Evolutionary conservation across 495 filamentous ascomycete genomes (phyloP), one percentile per base, ranked within the genome.

Genomic region (Pyrenula aspistea): DNA sequence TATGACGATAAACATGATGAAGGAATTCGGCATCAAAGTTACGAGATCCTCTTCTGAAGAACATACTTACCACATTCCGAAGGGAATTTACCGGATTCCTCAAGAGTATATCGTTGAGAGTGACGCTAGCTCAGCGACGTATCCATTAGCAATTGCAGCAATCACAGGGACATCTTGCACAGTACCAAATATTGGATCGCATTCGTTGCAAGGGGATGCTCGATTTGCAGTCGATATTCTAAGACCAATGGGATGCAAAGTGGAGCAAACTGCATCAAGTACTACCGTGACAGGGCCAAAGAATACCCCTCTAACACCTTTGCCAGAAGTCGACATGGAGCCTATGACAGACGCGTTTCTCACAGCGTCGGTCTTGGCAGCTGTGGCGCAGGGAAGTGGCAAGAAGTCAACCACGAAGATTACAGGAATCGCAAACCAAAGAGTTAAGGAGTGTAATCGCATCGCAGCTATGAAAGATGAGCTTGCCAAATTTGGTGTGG

Each of bases 271-370:
- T 2, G 83, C 83, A 42, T 79, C 73, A 25, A 95, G 91, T 1
- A 99, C 93, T 12, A 97, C 92, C 1, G 94, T 99, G 12, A 93
- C 83, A 49, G 93, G 93, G 1, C 92, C 92, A n/a, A 70, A 79
- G 15, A 72, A 73, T 56, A 92, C 91, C 22, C 70, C 77, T 2
- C 71, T 99, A 49, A 83, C 83, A 59, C 78, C 84, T 0, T 69
- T 89, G 10, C 76, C 83, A 1, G 81, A 91, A 52, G 83, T 97
- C 23, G 91, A 99, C 64, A 99, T 99, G 93, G 93, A 96, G 65
- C 88, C 91, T 15, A 99, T 99, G 93, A 99, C 93, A 0, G 93
- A 99, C 74, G 93, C 93, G 54, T 99, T 99, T 79, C 75, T 99
- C 24, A 94, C 88, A 23, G 93, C 93, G 19, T 92, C 89, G 12